Conservation (phyloP, 306 rosid genomes). For the Cucurbita argyrosperma region DNA sequence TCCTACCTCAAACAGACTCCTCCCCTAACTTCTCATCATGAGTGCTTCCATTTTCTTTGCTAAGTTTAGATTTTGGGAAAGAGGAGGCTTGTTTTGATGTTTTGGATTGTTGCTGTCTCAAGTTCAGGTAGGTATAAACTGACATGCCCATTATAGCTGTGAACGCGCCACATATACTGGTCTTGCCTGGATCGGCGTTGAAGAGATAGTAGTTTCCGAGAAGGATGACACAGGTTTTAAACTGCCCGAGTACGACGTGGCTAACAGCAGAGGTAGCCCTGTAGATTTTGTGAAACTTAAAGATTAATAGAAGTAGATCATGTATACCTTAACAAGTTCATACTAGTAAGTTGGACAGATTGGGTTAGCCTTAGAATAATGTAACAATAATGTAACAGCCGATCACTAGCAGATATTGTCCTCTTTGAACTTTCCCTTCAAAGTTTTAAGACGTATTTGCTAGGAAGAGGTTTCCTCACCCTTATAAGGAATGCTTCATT, state of each 20-base stretch:
- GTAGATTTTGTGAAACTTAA: slow-evolving; percentile 12
- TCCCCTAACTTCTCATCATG: slow-evolving; percentile 43
- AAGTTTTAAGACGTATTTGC: background rate
- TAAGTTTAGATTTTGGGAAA: slow-evolving; percentile 51
- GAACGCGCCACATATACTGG: slow-evolving; percentile 71
- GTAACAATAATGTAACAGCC: too few relatives aligned
- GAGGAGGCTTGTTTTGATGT: slow-evolving; percentile 41
- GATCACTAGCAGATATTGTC: background rate
- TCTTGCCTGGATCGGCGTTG: slow-evolving; percentile 68
- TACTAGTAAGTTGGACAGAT: too few relatives aligned
- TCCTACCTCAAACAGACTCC: slow-evolving; percentile 49
- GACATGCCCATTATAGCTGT: slow-evolving; percentile 83
- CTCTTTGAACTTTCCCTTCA: too few relatives aligned
- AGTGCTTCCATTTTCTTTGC: slow-evolving; percentile 58
- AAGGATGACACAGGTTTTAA: slow-evolving; percentile 85
- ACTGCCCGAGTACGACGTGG: slow-evolving; percentile 93
- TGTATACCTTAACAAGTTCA: background rate
- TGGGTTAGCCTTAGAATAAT: too few relatives aligned
- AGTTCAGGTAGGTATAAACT: slow-evolving; percentile 65
- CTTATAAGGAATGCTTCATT: background rate
- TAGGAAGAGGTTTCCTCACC: too few relatives aligned
- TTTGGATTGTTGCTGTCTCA: slow-evolving; percentile 43
- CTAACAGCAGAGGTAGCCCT: slow-evolving; percentile 89
- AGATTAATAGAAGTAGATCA: background rate
- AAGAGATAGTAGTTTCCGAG: slow-evolving; percentile 77